Percentiles rank a stretch among this genome's conserved stretches.
Conservation (phyloP, 495 filamentous ascomycete species). For the Chaetomium fimeti region DNA sequence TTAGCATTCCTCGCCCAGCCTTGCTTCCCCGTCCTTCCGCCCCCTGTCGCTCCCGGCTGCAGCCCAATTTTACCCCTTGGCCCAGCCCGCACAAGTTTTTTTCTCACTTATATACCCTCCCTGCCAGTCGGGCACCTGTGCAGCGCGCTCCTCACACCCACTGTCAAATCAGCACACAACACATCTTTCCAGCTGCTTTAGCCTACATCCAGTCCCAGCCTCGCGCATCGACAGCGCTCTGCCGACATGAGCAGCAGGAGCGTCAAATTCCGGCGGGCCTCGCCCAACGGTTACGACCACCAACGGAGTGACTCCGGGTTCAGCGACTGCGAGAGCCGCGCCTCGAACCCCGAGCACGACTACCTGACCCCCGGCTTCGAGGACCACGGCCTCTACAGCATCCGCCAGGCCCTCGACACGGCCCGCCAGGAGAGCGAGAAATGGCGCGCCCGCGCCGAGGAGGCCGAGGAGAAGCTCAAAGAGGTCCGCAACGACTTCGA, state of each 20-base stretch:
- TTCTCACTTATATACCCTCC: slow-evolving; percentile 33
- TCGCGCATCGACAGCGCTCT: slow-evolving; percentile 21
- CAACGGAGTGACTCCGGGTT: slow-evolving; percentile 41
- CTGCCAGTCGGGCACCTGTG: slow-evolving; percentile 39
- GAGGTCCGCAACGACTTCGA: slow-evolving; percentile 51
- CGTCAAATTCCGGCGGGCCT: slow-evolving; percentile 37
- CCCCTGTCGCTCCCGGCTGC: slow-evolving; percentile 19
- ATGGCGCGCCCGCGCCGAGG: slow-evolving; percentile 28
- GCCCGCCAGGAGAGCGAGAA: slow-evolving; percentile 23
- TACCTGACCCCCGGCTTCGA: slow-evolving; percentile 29
- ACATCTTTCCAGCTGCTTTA: slow-evolving; percentile 38
- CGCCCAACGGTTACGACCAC: slow-evolving; percentile 34
- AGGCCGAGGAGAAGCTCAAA: slow-evolving; percentile 53
- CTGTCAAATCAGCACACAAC: slow-evolving; percentile 46
- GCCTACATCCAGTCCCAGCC: slow-evolving; percentile 28
- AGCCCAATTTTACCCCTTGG: slow-evolving; percentile 33
- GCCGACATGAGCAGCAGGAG: slow-evolving; percentile 38
- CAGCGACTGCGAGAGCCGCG: slow-evolving; percentile 36
- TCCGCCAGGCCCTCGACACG: slow-evolving; percentile 26
- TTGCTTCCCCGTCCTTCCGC: slow-evolving; percentile 24
- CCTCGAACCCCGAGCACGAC: slow-evolving; percentile 31
- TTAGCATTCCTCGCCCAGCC: slow-evolving; percentile 29
- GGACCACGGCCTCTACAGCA: slow-evolving; percentile 28
- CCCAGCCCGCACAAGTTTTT: slow-evolving; percentile 29
- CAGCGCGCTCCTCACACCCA: slow-evolving; percentile 30